phyloP scores from a whole-genome alignment of 352 stramenopile species.

The Blastocystis sp. region DNA sequence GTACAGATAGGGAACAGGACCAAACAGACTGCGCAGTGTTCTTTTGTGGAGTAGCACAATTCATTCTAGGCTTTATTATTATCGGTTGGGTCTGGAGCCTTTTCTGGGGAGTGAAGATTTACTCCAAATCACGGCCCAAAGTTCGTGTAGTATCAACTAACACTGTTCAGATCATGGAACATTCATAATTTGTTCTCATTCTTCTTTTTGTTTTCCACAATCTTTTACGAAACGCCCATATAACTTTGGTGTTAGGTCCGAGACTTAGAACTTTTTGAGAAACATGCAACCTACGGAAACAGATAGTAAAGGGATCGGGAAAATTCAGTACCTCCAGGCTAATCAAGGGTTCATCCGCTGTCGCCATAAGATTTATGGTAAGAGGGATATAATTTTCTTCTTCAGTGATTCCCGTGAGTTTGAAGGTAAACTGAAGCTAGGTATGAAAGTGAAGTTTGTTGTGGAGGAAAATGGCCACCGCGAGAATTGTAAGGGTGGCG shows the following conservation, averaged over 20 bases:
- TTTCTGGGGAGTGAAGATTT: constrained; percentile 38
- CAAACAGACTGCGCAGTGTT: not conserved
- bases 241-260: not conserved
- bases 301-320: not conserved
- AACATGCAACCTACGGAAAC: not conserved
- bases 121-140: not conserved
- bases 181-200: not conserved
- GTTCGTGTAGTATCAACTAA: not conserved
- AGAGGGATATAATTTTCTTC: constrained; percentile 56
- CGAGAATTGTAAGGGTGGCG: constrained; percentile 28
- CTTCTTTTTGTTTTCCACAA: not conserved
- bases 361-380: not conserved
- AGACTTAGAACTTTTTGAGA: not conserved
- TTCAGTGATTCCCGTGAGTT: not conserved
- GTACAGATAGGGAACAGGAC: not conserved
- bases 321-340: constrained; percentile 24
- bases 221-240: not conserved
- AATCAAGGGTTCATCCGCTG: constrained; percentile 48
- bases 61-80: not conserved
- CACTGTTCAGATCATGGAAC: not conserved
- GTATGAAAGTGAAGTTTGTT: not conserved
- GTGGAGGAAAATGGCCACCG: not conserved
- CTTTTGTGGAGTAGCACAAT: not conserved
- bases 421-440: not conserved
- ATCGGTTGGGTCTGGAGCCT: constrained; percentile 40